Evolutionary conservation across 23 red algal species (phyloP).

Genomic region (Cyanidioschyzon merolae): DNA sequence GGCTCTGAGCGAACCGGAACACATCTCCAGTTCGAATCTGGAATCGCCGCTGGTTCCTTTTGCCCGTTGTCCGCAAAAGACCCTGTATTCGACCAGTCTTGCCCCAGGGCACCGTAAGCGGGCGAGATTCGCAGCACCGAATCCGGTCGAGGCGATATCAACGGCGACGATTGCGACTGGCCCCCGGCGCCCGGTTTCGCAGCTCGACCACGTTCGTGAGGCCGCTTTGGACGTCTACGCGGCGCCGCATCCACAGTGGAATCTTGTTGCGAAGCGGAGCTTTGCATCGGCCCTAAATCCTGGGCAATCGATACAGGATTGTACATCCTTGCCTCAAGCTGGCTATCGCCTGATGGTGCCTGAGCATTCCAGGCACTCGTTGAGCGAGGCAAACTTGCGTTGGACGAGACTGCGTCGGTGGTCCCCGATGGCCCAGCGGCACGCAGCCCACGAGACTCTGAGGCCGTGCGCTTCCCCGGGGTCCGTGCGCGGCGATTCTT

Average conservation of each 20-base stretch:
- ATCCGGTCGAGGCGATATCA: background rate
- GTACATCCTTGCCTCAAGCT: no score
- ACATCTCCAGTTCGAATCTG: background rate
- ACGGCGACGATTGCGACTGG: background rate
- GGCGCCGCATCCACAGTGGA: background rate
- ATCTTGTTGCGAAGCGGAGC: background rate
- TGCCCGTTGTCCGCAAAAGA: background rate
- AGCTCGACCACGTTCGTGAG: background rate
- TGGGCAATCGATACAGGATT: background rate
- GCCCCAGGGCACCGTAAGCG: background rate
- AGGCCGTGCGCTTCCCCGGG: background rate
- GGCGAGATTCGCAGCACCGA: background rate
- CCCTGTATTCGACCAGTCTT: background rate
- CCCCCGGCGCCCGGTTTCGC: background rate
- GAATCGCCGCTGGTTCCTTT: background rate
- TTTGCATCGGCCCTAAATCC: background rate
- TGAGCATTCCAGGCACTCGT: background rate
- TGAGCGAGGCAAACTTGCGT: background rate
- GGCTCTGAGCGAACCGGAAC: background rate
- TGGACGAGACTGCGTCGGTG: background rate
- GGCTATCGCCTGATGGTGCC: background rate
- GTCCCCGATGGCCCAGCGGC: background rate
- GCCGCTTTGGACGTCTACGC: background rate
- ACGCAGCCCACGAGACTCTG: background rate
- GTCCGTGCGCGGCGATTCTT: constrained; percentile 13